phyloP scores from a whole-genome alignment of 306 rosid genomes.

The Cajanus cajan region DNA sequence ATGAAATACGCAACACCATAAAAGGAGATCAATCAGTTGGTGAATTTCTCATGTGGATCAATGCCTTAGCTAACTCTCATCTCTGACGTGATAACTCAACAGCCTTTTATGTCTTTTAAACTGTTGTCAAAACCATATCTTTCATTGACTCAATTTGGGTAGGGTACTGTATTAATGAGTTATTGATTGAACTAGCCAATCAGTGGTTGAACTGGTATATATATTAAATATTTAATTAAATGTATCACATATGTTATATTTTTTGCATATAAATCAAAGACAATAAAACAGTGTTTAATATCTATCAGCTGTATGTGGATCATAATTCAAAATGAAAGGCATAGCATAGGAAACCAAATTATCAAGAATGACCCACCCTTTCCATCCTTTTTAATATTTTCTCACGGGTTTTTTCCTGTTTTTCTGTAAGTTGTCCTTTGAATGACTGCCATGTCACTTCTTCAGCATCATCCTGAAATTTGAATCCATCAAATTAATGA shows the following conservation, averaged over 20 bases:
- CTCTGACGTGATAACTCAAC: background rate
- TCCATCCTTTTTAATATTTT: slow-evolving; percentile 84
- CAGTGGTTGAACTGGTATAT: no score
- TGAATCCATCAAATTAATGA: slow-evolving; percentile 30
- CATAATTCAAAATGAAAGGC: slow-evolving; percentile 11
- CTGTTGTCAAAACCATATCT: no score
- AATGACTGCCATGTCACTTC: slow-evolving; percentile 96
- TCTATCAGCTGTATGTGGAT: background rate
- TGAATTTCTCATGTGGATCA: background rate
- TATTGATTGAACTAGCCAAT: no score
- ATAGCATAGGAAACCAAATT: background rate
- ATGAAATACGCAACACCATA: background rate
- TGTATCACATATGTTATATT: no score
- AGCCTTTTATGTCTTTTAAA: background rate
- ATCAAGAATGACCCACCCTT: slow-evolving; percentile 54
- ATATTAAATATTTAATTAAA: no score
- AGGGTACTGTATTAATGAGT: no score
- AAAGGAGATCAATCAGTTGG: background rate
- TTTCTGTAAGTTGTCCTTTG: slow-evolving; percentile 91
- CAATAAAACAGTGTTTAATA: background rate
- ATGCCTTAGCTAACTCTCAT: background rate
- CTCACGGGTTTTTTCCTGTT: slow-evolving; percentile 87
- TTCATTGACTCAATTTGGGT: no score
- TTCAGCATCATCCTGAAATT: slow-evolving; percentile 74
- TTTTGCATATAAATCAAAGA: no score